These are phyloP conservation scores for Smallanthus sonchifolius DNA, from an alignment of 129 eudicot genomes.

Conservation along the genomic window DNA sequence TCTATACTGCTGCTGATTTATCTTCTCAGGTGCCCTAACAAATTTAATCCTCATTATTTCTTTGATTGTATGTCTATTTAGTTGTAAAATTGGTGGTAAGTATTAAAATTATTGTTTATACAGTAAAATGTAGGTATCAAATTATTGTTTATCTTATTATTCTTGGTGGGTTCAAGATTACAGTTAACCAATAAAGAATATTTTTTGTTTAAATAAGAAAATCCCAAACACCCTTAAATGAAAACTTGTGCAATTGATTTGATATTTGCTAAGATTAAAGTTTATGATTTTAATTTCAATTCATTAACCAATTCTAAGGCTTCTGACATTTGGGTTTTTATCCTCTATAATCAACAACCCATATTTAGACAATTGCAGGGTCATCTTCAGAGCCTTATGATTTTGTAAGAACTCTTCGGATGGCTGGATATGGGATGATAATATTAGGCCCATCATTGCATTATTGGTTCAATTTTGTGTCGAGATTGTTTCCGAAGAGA, in stretches of 20 bases:
- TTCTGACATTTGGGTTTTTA: slow-evolving; percentile 7
- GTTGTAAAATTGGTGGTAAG: background rate
- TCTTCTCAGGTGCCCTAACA: slow-evolving; percentile 66
- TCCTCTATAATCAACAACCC: background rate
- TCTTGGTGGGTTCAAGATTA: background rate
- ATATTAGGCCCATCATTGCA: slow-evolving; percentile 72
- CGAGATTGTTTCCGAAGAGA: slow-evolving; percentile 60
- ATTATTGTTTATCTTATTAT: too few species aligned
- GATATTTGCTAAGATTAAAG: background rate
- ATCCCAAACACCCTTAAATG: background rate
- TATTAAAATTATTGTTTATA: background rate
- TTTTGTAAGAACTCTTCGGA: slow-evolving; percentile 53
- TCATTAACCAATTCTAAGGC: background rate
- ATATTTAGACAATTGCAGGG: slow-evolving; percentile 42
- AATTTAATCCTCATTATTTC: background rate
- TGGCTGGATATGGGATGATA: slow-evolving; percentile 87
- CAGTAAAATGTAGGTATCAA: background rate
- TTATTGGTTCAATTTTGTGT: slow-evolving; percentile 79
- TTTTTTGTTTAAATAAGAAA: background rate
- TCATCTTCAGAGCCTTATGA: slow-evolving; percentile 65
- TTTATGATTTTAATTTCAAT: background rate
- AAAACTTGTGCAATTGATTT: background rate
- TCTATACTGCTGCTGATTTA: slow-evolving; percentile 70
- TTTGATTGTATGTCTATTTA: background rate
- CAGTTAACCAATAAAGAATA: background rate